Base-by-base conservation (phyloP, 2,329 filamentous ascomycete species). In the Pestalotiopsis fici region DNA sequence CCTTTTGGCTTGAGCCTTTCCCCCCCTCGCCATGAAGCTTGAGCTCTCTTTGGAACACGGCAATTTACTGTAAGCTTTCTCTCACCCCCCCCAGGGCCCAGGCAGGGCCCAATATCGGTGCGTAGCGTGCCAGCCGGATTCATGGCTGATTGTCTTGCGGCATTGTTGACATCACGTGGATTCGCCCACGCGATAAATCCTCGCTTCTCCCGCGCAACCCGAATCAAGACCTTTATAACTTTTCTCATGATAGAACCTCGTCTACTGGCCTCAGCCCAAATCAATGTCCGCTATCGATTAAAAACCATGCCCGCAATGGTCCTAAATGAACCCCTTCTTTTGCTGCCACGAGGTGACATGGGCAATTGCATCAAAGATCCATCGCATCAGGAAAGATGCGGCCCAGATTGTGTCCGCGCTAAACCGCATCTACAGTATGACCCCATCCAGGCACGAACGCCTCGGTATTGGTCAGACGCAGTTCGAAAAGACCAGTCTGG, bases 381-480 rank as follows among this genome's bases (percentile, higher is more conserved):
- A 60, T 37, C 57, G 57, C 18, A 18, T 31, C n/a, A 31, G 57
- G 37, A 50, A n/a, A 31, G 43, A 54, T 55, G 47, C 61, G 25
- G 37, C 61, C 69, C 56, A 39, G 55, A 37, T 65, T 60, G 50
- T 62, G 67, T 60, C 43, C 39, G 57, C 73, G 72, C 73, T 74
- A 74, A 73, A 69, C 73, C 73, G 70, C 73, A 71, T 57, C 13
- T 27, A 57, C 23, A 23, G 13, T 23, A 27, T 31, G 28, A 21
- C 27, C 57, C 57, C 64, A 31, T 59, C 37, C 66, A 68, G 66
- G 66, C 28, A 68, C 66, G 37, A 56, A 25, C 47, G 57, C 57
- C 59, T 55, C 47, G 47, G 64, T 31, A 68, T 68, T 68, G 66
- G 66, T 18, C 37, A 28, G 60, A 15, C 18, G n/a, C n/a, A 47